phyloP scores from a whole-genome alignment of 2,329 filamentous ascomycete genomes.

The Calycina herbarum region DNA sequence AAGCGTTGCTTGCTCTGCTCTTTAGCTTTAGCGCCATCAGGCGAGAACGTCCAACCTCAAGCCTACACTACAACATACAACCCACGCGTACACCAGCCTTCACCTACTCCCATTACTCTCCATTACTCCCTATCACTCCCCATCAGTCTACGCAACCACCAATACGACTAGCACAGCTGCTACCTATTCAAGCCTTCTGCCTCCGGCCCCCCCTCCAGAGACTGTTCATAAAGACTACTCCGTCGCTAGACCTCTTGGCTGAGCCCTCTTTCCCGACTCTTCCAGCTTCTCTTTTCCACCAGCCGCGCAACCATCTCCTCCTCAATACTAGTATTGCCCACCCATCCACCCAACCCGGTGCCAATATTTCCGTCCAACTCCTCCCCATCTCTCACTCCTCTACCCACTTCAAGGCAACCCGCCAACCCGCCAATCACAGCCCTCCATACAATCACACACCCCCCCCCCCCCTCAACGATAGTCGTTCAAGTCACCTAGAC shows the following conservation, averaged over 20 bases:
- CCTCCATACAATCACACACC: conserved; percentile 20
- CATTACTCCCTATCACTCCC: no score
- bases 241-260: neutral
- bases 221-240: neutral
- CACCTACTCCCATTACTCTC: neutral
- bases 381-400: conserved; percentile 10
- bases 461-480: conserved; percentile 17
- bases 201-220: neutral
- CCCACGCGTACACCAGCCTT: neutral
- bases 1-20: neutral
- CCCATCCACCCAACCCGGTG: neutral
- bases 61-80: neutral
- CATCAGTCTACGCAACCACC: neutral
- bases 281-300: neutral
- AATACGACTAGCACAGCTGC: neutral
- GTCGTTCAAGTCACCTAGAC: conserved; percentile 17
- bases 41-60: conserved; percentile 1
- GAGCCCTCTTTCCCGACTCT: neutral
- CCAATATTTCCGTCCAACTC: conserved; percentile 14
- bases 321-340: neutral
- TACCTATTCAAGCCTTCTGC: conserved; percentile 1
- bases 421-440: conserved; percentile 28
- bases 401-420: conserved; percentile 13
- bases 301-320: neutral
- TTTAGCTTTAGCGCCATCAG: neutral